Percentiles rank a stretch among this genome's conserved stretches.
These are phyloP conservation scores for Ogataea salicorniae DNA, from an alignment of 805 yeast species.

Conservation along the genomic window DNA sequence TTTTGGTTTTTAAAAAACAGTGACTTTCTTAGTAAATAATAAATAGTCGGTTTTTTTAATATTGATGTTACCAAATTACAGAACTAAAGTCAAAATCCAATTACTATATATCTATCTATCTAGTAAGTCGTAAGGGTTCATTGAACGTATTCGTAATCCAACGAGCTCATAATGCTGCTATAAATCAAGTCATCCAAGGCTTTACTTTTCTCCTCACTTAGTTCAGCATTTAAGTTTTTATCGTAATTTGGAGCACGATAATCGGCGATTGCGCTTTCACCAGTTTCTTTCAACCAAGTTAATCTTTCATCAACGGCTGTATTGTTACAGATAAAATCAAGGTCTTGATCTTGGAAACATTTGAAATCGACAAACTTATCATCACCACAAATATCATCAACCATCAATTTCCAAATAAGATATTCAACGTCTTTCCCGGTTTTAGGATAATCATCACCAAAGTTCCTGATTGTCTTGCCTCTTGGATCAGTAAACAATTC, in stretches of 20 bases:
- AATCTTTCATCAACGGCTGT: constrained; percentile 17
- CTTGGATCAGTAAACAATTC: constrained; percentile 15
- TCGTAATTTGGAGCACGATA: neutral
- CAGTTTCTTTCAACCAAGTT: constrained; percentile 20
- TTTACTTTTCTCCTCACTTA: constrained; percentile 3
- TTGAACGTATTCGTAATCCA: neutral
- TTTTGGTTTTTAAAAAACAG: too few species aligned
- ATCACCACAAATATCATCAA: constrained; percentile 19
- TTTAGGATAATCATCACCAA: constrained; percentile 16
- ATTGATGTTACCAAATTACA: neutral
- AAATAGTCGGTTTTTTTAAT: neutral
- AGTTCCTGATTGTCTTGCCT: constrained; percentile 11
- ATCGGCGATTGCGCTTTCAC: constrained; percentile 5
- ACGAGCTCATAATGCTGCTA: neutral
- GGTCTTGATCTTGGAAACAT: constrained; percentile 18
- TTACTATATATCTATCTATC: neutral
- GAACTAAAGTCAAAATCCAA: neutral
- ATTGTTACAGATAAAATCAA: constrained; percentile 18
- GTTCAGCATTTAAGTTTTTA: neutral
- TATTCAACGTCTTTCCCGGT: constrained; percentile 21
- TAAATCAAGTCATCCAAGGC: constrained; percentile 8
- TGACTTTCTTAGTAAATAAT: too few species aligned
- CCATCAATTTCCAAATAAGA: constrained; percentile 22
- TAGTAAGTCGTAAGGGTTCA: neutral
- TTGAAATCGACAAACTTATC: constrained; percentile 8